Percentiles rank a stretch among this genome's conserved stretches.
phyloP scores from a whole-genome alignment of 441 rosid genomes.

The Capsella rubella region DNA sequence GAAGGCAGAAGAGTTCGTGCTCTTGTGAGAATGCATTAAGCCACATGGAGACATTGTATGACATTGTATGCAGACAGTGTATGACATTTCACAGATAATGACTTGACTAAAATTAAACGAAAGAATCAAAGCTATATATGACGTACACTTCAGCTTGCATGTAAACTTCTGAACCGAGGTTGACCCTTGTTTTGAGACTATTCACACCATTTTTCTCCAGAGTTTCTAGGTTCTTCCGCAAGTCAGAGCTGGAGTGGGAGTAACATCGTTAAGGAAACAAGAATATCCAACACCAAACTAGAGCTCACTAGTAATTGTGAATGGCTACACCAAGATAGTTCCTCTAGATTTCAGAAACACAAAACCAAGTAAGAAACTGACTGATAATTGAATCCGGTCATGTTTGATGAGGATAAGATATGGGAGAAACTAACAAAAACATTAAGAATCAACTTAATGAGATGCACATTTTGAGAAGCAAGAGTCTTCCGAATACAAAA shows the following conservation, averaged over 20 bases:
- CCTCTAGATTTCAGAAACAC: not conserved
- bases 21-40: slow-evolving; percentile 14
- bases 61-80: not conserved
- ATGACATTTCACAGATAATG: not conserved
- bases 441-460: not conserved
- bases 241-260: slow-evolving; percentile 65
- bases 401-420: slow-evolving; percentile 7
- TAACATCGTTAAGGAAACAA: slow-evolving; percentile 45
- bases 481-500: slow-evolving; percentile 17
- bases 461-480: slow-evolving; percentile 9
- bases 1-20: not conserved
- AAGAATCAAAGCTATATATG: slow-evolving; percentile 23
- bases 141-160: slow-evolving; percentile 94
- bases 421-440: slow-evolving; percentile 3
- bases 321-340: slow-evolving; percentile 4
- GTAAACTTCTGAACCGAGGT: slow-evolving; percentile 92
- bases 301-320: slow-evolving; percentile 11
- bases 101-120: slow-evolving; percentile 10
- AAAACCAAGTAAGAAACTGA: not conserved
- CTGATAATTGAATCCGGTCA: not conserved
- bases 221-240: slow-evolving; percentile 72
- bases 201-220: slow-evolving; percentile 80
- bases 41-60: not conserved
- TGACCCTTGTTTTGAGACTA: slow-evolving; percentile 81
- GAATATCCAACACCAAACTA: not conserved